Evolutionary conservation across 1,284 basidiomycete genomes (phyloP).

Genomic region (Grifola frondosa): DNA sequence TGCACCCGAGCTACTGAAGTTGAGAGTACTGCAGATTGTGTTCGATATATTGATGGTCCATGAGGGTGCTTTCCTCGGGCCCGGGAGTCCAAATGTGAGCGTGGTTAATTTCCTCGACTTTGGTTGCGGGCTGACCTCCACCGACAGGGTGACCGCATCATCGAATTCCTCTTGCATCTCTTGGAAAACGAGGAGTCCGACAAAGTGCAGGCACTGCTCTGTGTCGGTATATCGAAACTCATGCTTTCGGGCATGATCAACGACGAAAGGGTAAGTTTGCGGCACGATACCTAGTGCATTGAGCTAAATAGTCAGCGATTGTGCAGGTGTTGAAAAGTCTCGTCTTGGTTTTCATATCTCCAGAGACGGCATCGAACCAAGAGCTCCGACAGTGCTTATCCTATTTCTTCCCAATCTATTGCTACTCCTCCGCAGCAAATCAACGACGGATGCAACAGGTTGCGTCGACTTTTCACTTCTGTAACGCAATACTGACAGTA

Average conservation of each 20-base stretch:
- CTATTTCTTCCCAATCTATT: conserved; percentile 96
- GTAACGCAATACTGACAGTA: background rate
- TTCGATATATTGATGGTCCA: conserved; percentile 94
- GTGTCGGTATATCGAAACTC: conserved; percentile 87
- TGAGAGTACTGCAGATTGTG: conserved; percentile 82
- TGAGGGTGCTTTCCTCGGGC: conserved; percentile 73
- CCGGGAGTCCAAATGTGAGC: conserved; percentile 52
- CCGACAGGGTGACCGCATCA: conserved; percentile 62
- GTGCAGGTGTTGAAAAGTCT: conserved; percentile 76
- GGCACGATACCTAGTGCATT: background rate
- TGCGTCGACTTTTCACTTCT: conserved; percentile 33
- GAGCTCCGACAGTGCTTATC: conserved; percentile 90
- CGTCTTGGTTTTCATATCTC: conserved; percentile 84
- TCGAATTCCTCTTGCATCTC: conserved; percentile 75
- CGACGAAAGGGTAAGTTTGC: conserved; percentile 61
- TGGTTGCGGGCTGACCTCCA: background rate
- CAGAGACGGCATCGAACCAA: conserved; percentile 83
- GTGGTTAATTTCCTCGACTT: background rate
- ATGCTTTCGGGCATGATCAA: conserved; percentile 83
- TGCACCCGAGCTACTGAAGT: conserved; percentile 76
- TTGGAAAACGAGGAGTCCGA: conserved; percentile 76
- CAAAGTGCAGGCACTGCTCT: conserved; percentile 78
- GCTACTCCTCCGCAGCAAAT: conserved; percentile 81
- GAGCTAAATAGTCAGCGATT: background rate
- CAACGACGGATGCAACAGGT: conserved; percentile 80